These are phyloP conservation scores for Myriosclerotinia scirpicola DNA, from an alignment of 2,329 filamentous ascomycete species.

Conservation along the genomic window DNA sequence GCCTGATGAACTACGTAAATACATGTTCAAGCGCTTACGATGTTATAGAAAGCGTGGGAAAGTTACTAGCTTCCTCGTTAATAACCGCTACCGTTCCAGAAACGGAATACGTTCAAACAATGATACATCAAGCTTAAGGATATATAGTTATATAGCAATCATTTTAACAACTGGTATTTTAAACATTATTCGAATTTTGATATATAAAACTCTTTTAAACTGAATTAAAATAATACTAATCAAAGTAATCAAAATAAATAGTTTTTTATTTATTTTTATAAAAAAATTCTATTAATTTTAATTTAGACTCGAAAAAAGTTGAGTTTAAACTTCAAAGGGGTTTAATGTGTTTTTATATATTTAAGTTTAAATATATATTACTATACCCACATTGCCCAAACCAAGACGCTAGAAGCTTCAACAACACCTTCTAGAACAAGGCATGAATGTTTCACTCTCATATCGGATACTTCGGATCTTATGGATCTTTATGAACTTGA, in stretches of 20 bases:
- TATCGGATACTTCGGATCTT: conserved; percentile 7
- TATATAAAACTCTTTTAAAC: too few species aligned
- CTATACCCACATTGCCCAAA: neutral
- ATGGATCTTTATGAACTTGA: neutral
- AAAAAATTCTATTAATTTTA: too few species aligned
- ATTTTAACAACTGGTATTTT: neutral
- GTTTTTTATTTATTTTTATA: too few species aligned
- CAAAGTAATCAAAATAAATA: too few species aligned
- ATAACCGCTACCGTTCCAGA: conserved; percentile 1
- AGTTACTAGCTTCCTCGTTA: neutral
- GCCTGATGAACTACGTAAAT: neutral
- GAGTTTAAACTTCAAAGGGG: too few species aligned
- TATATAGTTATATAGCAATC: neutral
- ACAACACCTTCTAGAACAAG: conserved; percentile 22
- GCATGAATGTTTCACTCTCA: conserved; percentile 20
- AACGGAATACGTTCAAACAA: neutral
- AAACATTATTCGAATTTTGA: too few species aligned
- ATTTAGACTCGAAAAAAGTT: too few species aligned
- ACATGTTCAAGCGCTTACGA: conserved; percentile 11
- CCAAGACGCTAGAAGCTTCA: conserved; percentile 24
- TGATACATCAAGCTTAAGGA: neutral
- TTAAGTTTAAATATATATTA: neutral
- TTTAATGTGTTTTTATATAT: too few species aligned
- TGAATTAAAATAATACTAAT: too few species aligned
- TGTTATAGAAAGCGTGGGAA: conserved; percentile 3